Evolutionary conservation across 495 filamentous ascomycete species (phyloP).

Genomic region (Immersiella caudata): DNA sequence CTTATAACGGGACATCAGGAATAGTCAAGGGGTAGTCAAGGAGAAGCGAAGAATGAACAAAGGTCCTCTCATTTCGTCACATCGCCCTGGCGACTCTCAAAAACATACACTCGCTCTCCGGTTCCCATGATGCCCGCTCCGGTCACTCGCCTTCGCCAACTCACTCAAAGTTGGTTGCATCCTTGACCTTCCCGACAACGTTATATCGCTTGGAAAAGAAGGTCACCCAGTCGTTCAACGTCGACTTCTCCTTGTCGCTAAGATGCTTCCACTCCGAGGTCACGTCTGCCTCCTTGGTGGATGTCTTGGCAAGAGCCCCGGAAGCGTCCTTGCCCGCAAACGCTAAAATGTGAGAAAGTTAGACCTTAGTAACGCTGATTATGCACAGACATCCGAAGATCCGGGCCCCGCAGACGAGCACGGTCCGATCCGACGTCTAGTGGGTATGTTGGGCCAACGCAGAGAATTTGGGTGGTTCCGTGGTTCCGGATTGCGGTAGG

Average conservation of each 20-base stretch:
- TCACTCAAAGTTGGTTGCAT: conserved; percentile 54
- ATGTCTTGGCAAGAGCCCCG: conserved; percentile 81
- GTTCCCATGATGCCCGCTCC: not conserved
- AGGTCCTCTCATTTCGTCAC: not conserved
- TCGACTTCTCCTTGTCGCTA: conserved; percentile 80
- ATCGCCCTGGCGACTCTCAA: not conserved
- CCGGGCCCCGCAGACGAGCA: not conserved
- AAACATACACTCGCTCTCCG: not conserved
- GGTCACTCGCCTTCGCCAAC: conserved; percentile 5
- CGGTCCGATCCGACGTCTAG: not conserved
- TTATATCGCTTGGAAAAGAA: conserved; percentile 98
- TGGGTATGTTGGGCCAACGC: not conserved
- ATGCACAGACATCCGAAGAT: not conserved
- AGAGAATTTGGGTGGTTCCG: too few species aligned
- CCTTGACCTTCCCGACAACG: conserved; percentile 78
- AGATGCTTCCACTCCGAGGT: conserved; percentile 83
- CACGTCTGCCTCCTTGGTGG: conserved; percentile 83
- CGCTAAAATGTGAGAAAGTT: conserved; percentile 53
- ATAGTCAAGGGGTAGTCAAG: not conserved
- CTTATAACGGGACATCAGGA: too few species aligned
- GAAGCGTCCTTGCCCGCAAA: conserved; percentile 96
- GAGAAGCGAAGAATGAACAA: not conserved
- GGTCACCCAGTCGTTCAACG: conserved; percentile 87
- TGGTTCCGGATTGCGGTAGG: too few species aligned
- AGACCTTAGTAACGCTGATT: not conserved